A percentile compares a stretch with the other conserved stretches of the same genome.
Evolutionary conservation across 2,329 filamentous ascomycete genomes (phyloP).

Genomic region (Pseudogymnoascus destructans): DNA sequence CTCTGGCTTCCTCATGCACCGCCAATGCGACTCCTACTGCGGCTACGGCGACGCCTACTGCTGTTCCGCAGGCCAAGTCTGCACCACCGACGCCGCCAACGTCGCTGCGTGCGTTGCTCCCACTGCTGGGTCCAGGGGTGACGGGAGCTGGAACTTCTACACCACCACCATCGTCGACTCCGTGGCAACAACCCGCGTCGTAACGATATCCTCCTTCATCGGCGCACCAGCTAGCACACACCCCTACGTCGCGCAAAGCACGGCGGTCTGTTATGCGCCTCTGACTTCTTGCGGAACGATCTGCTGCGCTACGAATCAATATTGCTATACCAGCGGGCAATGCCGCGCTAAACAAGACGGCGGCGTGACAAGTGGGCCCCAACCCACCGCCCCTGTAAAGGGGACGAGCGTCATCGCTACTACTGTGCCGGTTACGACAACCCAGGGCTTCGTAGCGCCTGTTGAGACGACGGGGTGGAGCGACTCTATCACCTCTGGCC

Average conservation of each 20-base stretch:
- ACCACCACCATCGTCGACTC: constrained; percentile 40
- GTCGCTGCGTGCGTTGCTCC: constrained; percentile 36
- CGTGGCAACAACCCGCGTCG: constrained; percentile 37
- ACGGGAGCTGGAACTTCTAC: constrained; percentile 21
- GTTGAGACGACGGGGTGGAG: constrained; percentile 36
- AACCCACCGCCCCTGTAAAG: constrained; percentile 29
- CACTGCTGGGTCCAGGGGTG: constrained; percentile 29
- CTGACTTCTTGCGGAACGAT: constrained; percentile 48
- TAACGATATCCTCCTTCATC: constrained; percentile 40
- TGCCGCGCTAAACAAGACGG: constrained; percentile 38
- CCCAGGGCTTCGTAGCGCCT: constrained; percentile 35
- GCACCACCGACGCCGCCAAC: constrained; percentile 36
- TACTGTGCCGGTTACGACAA: constrained; percentile 37
- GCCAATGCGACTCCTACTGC: constrained; percentile 39
- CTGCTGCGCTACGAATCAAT: constrained; percentile 59
- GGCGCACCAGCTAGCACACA: constrained; percentile 23
- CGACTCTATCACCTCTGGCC: no score
- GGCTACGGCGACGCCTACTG: constrained; percentile 43
- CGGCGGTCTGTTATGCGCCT: constrained; percentile 24
- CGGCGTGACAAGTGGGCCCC: constrained; percentile 19
- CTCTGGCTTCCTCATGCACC: constrained; percentile 35
- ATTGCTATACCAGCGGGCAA: constrained; percentile 46
- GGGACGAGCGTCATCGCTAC: constrained; percentile 44
- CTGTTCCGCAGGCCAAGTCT: constrained; percentile 36
- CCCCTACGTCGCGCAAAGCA: constrained; percentile 4